These are phyloP conservation scores for Debaryomyces psychrophilus DNA, from an alignment of 1,139 yeast species.

Conservation along the genomic window DNA sequence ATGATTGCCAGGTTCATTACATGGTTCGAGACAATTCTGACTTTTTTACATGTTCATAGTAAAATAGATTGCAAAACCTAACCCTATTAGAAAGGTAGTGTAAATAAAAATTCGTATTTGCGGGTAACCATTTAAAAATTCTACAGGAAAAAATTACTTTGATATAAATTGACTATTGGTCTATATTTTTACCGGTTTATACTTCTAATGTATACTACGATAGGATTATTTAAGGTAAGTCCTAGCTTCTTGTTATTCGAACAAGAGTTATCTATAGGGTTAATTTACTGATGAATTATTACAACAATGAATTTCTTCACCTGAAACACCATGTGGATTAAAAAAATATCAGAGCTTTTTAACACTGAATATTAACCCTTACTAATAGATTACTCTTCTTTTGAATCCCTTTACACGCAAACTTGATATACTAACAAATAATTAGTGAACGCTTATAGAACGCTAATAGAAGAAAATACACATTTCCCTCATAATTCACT, in stretches of 20 bases:
- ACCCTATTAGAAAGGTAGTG: conserved; percentile 6
- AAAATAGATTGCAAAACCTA: not conserved
- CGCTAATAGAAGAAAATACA: not conserved
- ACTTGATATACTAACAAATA: conserved; percentile 1
- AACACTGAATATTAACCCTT: conserved; percentile 53
- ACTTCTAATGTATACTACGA: not conserved
- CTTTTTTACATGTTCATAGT: conserved; percentile 6
- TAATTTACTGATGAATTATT: conserved; percentile 40
- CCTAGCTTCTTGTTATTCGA: conserved; percentile 1
- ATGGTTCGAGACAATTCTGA: not conserved
- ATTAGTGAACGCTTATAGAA: not conserved
- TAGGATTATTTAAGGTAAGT: not conserved
- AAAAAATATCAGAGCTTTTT: conserved; percentile 68
- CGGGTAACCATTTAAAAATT: conserved; percentile 9
- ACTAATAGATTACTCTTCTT: not conserved
- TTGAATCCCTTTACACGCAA: not conserved
- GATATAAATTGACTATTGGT: not conserved
- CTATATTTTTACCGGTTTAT: not conserved
- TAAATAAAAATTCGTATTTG: not conserved
- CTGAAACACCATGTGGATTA: conserved; percentile 61
- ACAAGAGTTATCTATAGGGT: conserved; percentile 12
- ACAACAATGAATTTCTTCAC: conserved; percentile 64
- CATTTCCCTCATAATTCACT: not conserved
- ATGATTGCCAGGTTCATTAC: not conserved
- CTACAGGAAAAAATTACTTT: not conserved